phyloP scores from a whole-genome alignment of 192 early-diverging fungal genomes.

The Backusella macrospora region DNA sequence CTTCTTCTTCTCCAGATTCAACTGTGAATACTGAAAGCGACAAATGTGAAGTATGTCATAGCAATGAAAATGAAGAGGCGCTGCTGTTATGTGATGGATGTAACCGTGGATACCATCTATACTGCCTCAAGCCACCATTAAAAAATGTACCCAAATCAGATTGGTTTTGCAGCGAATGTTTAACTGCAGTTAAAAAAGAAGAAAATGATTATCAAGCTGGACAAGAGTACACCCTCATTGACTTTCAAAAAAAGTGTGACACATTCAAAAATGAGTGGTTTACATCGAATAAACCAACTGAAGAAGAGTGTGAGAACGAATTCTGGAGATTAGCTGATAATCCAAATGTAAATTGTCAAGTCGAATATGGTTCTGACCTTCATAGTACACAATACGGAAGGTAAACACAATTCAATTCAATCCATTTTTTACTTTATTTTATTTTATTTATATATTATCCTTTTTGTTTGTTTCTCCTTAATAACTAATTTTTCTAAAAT shows the following conservation, averaged over 20 bases:
- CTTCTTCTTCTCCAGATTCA: too few relatives aligned
- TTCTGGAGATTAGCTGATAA: conserved; percentile 93
- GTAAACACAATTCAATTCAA: conserved; percentile 33
- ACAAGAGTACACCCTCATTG: conserved; percentile 69
- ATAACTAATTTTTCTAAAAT: conserved; percentile 14
- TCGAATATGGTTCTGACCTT: conserved; percentile 96
- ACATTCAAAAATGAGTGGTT: conserved; percentile 84
- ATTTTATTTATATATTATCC: not conserved
- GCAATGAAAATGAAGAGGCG: conserved; percentile 52
- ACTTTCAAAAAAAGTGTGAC: conserved; percentile 80
- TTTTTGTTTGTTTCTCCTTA: conserved; percentile 18
- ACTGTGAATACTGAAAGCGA: conserved; percentile 13
- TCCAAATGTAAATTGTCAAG: conserved; percentile 84
- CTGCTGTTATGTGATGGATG: conserved; percentile 94
- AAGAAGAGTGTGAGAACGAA: conserved; percentile 84
- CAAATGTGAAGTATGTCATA: conserved; percentile 50
- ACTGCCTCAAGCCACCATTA: conserved; percentile 75
- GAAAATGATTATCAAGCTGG: conserved; percentile 94
- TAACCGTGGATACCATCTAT: conserved; percentile 80
- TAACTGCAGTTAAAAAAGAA: conserved; percentile 71
- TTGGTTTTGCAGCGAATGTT: conserved; percentile 89
- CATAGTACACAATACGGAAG: conserved; percentile 91
- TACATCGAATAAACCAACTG: conserved; percentile 53
- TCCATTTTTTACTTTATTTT: too few relatives aligned
- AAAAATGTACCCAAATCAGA: conserved; percentile 61